Evolutionary conservation across 495 filamentous ascomycete genomes (phyloP), one percentile per base, ranked within the genome.

Genomic region (Penicillium egyptiacum): DNA sequence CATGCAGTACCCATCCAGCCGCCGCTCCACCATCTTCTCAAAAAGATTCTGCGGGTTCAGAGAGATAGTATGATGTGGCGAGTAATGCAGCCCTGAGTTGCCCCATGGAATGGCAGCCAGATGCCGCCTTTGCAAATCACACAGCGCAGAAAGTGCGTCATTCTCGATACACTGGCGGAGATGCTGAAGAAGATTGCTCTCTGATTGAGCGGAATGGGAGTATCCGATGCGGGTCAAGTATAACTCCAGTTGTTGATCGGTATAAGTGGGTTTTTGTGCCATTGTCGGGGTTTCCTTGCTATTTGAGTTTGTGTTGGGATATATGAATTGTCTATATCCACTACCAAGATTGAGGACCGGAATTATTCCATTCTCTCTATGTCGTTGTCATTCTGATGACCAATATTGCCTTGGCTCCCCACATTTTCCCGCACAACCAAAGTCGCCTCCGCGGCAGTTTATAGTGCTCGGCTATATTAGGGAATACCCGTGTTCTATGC

Each of bases 1-100:
- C 86, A 92, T 89, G 70, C 88, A 92, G 59, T 91, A 90, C 0
- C 89, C 88, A 30, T 89, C 89, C 20, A 85, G 69, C n/a, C 81
- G 79, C 46, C 80, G 76, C 26, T 68, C 66, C 8, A 90, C 82
- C 35, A 91, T 80, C 72, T 91, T 91, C 23, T 78, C 61, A 60
- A 81, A 91, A 4, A 91, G 64, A 23, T 78, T 71, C 23, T 85
- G 68, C 3, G 83, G 81, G 51, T 85, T 73, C 6, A 89, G 70
- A 3, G 79, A 81, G 26, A 90, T 75, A 11, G 72, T 70, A 43
- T 82, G 83, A 48, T 79, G 71, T 4, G 70, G 64, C 55, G 65
- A 90, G 69, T 85, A 85, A 57, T 85, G 83, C 26, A 84, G 62
- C 7, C 61, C 70, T 8, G 82, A 69, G 61, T 87, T 90, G 52